These are phyloP conservation scores for Chamaecrista fasciculata DNA, from an alignment of 306 rosid genomes.

Conservation along the genomic window DNA sequence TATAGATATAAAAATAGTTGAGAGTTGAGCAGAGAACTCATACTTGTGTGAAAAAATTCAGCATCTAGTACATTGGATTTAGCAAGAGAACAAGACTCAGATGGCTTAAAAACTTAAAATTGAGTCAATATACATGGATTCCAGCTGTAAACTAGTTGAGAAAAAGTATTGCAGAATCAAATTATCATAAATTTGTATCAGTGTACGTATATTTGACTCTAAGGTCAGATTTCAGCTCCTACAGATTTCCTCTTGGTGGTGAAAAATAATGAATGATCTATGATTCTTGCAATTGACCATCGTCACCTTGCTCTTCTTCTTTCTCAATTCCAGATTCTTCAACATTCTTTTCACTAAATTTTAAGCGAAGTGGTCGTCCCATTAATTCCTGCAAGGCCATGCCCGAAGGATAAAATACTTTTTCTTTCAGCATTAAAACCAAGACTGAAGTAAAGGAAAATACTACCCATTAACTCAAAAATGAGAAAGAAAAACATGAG, in stretches of 20 bases:
- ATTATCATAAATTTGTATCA: slow-evolving; percentile 28
- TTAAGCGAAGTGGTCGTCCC: slow-evolving; percentile 75
- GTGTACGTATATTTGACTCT: not conserved
- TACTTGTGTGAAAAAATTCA: not conserved
- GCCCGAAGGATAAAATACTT: not conserved
- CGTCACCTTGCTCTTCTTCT: slow-evolving; percentile 35
- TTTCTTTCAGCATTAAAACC: slow-evolving; percentile 18
- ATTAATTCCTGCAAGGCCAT: slow-evolving; percentile 59
- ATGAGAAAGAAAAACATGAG: not conserved
- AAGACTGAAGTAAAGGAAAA: slow-evolving; percentile 2
- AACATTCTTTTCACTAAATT: slow-evolving; percentile 57
- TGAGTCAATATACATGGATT: slow-evolving; percentile 19
- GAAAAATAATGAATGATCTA: slow-evolving; percentile 34
- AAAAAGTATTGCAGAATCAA: slow-evolving; percentile 27
- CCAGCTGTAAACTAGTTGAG: slow-evolving; percentile 10
- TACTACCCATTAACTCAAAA: slow-evolving; percentile 9
- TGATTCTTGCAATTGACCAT: slow-evolving; percentile 32
- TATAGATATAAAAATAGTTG: too few relatives aligned
- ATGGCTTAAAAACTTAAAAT: slow-evolving; percentile 3
- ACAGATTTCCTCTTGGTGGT: slow-evolving; percentile 20
- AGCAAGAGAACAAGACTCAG: not conserved
- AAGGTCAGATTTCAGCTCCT: slow-evolving; percentile 38
- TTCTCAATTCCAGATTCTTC: slow-evolving; percentile 44
- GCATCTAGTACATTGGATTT: too few relatives aligned
- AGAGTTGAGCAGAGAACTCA: not conserved